Percentiles rank a stretch among this genome's conserved stretches.
Conservation (phyloP, 148 eudicot genomes). For the Beta vulgaris region DNA sequence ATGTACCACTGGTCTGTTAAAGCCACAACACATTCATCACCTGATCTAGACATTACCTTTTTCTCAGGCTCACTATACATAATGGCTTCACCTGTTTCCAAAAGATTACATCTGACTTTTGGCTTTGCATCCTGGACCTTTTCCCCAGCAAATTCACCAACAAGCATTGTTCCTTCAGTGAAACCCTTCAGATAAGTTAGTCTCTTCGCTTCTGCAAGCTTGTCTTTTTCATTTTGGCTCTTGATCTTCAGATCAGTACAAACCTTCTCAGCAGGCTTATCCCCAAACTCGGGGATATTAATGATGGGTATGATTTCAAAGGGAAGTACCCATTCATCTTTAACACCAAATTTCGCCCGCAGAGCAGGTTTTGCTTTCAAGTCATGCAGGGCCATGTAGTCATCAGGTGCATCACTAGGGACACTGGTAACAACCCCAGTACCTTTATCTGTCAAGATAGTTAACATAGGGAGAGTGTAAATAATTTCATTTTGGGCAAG, state of each 20-base stretch:
- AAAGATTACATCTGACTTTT: conserved; percentile 57
- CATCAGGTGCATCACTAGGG: conserved; percentile 95
- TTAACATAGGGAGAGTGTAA: conserved; percentile 77
- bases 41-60: conserved; percentile 87
- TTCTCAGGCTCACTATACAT: conserved; percentile 95
- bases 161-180: conserved; percentile 82
- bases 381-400: conserved; percentile 72
- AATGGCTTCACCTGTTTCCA: conserved; percentile 68
- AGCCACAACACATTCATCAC: conserved; percentile 98
- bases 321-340: conserved; percentile 84
- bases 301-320: conserved; percentile 84
- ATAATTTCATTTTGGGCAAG: conserved; percentile 64
- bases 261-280: conserved; percentile 83
- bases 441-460: conserved; percentile 89
- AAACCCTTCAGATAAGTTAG: conserved; percentile 79
- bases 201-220: conserved; percentile 88
- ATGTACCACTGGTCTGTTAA: conserved; percentile 95
- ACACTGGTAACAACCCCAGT: conserved; percentile 94
- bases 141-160: conserved; percentile 62
- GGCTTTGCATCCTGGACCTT: conserved; percentile 84
- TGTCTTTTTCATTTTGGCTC: conserved; percentile 86
- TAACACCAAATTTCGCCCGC: conserved; percentile 68
- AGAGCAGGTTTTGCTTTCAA: conserved; percentile 76
- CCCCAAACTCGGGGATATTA: conserved; percentile 76
- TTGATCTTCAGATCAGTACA: conserved; percentile 81